Percentiles rank a stretch among this genome's conserved stretches.
Conservation (phyloP, 495 filamentous ascomycete genomes). For the Aspergillus biplanus region DNA sequence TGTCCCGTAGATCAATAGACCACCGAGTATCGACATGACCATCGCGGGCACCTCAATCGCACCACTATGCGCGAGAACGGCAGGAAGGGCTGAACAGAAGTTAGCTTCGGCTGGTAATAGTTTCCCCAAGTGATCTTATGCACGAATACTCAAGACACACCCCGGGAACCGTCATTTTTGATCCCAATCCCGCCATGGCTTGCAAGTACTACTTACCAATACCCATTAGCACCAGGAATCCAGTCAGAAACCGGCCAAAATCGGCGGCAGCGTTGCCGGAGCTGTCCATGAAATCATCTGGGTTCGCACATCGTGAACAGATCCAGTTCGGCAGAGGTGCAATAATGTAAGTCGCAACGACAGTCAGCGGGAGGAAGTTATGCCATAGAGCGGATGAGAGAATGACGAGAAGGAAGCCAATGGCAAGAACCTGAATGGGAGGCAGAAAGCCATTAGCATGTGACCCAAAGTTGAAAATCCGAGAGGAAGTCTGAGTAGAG, state of each 20-base stretch:
- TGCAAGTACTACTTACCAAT: constrained; percentile 71
- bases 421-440: constrained; percentile 76
- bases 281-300: constrained; percentile 96
- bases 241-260: constrained; percentile 91
- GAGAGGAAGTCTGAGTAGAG: not conserved
- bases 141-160: not conserved
- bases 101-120: constrained; percentile 24
- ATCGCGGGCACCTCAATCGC: constrained; percentile 83
- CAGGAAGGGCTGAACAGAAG: constrained; percentile 74
- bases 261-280: constrained; percentile 80
- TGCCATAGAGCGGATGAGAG: constrained; percentile 93
- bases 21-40: constrained; percentile 92
- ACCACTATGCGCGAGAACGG: constrained; percentile 80
- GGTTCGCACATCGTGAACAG: constrained; percentile 81
- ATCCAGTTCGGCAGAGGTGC: constrained; percentile 97
- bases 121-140: not conserved
- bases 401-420: constrained; percentile 98
- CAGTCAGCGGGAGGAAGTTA: constrained; percentile 89
- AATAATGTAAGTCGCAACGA: constrained; percentile 92
- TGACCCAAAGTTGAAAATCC: not conserved
- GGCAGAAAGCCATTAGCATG: constrained; percentile 17
- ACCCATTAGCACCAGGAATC: constrained; percentile 97
- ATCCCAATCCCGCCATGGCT: constrained; percentile 5
- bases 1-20: constrained; percentile 93
- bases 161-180: not conserved